Base-by-base conservation (phyloP, 2,329 filamentous ascomycete genomes). In the Penicillium sp. region DNA sequence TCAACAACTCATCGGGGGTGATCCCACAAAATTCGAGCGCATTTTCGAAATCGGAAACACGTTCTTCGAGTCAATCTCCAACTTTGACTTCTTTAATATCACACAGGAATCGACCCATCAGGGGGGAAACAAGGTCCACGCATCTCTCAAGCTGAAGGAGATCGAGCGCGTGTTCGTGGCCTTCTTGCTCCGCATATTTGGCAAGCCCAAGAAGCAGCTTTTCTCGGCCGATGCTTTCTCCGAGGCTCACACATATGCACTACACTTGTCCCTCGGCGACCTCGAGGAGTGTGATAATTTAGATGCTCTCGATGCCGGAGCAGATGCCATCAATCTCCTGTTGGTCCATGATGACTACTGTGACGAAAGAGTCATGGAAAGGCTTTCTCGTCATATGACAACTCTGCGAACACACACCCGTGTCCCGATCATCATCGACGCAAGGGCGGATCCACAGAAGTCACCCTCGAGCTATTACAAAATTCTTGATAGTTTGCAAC, bases 1-100 rank as follows among this genome's bases (percentile, higher is more conserved):
- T 9, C 56, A 54, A 29, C 55, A 45, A 32, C 49, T 52, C 9
- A 39, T 62, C 8, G 46, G 76, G 68, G 54, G 49, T 21, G 56
- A 50, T 18, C 47, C 53, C 2, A 61, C 63, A 8, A 65, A 61
- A 44, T 62, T 66, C 32, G 47, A 58, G 14, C 55, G 56, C 3
- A 43, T 60, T 9, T 60, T 55, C 18, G 32, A 51, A 21, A 36
- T 57, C 7, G 57, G 63, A 13, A 63, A 66, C 43, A 32, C 43
- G 1, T 80, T 86, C 13, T 66, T 62, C 39, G 58, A 61, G 36
- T 55, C 57, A 1, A 66, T 61, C 42, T 63, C 65, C 14, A 67
- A 63, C 34, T 62, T 66, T 54, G 58, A 66, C 48, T 65, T 62
- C 27, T 60, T 60, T 40, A 60, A 60, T 21, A 42, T 52, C n/a